A percentile compares a stretch with the other conserved stretches of the same genome.
These are phyloP conservation scores for Salix caprea DNA, from an alignment of 345 rosid species.

Conservation along the genomic window DNA sequence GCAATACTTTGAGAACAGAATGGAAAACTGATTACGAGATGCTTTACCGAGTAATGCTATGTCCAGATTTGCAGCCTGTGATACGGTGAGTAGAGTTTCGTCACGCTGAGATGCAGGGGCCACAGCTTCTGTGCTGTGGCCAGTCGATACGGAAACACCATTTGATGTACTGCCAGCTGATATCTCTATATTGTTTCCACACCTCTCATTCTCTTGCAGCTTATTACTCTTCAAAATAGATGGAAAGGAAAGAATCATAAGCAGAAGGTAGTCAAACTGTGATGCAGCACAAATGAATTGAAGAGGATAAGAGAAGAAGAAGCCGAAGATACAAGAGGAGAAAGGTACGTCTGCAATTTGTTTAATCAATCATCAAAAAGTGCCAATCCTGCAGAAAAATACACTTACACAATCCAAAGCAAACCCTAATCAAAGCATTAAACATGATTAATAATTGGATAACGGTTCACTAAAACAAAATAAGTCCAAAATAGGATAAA, in stretches of 20 bases:
- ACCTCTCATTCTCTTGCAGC: background rate
- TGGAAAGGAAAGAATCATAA: background rate
- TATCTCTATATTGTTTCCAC: background rate
- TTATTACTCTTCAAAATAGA: background rate
- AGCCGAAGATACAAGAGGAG: background rate
- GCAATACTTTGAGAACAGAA: conserved; percentile 1
- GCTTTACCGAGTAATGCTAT: background rate
- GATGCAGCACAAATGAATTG: no score
- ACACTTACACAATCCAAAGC: no score
- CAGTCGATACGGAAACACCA: background rate
- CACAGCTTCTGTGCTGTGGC: background rate
- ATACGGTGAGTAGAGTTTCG: background rate
- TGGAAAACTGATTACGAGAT: conserved; percentile 16
- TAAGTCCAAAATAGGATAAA: no score
- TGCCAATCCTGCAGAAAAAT: background rate
- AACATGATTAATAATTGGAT: no score
- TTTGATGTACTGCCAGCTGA: conserved; percentile 12
- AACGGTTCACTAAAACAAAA: no score
- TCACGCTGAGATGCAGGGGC: background rate
- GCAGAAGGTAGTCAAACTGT: background rate
- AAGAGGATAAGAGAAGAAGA: background rate
- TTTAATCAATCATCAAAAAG: background rate
- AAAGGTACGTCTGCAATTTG: background rate
- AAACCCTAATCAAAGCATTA: no score
- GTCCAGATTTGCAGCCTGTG: background rate